Evolutionary conservation across 176 grass and related monocot genomes (phyloP), one percentile per base, ranked within the genome.

Genomic region (Panicum miliaceum): DNA sequence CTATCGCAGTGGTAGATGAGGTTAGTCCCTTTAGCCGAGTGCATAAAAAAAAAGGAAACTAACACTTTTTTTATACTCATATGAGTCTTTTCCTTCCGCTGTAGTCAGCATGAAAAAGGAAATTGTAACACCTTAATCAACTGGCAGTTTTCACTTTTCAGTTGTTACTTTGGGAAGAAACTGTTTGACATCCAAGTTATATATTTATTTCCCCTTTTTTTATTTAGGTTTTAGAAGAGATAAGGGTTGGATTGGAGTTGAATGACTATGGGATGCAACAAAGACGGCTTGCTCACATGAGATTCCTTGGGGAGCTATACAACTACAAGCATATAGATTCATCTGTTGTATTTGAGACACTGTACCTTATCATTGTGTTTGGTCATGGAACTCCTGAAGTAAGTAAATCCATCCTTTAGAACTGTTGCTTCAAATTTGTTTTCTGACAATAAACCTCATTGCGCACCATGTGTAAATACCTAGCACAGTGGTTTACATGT

Each of bases 191-290:
- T 89, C 50, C 61, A 64, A 42, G 23, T 78, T 73, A 53, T 87
- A 77, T 87, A 19, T 84, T 79, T 88, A 64, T 82, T 48, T 73
- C 8, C 16, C 23, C 48, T 62, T 88, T 67, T 67, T 58, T 51
- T 14, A 71, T 90, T 90, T 82, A 99, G 97, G 97, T 99, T 71
- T 77, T 99, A 81, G 93, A 99, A 87, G 97, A 99, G 88, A 94
- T 94, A 82, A 90, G 97, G 81, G 61, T 91, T 83, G 93, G 97
- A 27, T 64, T 99, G 78, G 97, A 99, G 85, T 69, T 99, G 81
- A 96, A 99, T 87, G 91, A 96, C 88, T 99, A 96, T 81, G 90
- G 85, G 75, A 99, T 92, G 97, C 97, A 99, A 81, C 93, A 96
- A 83, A 90, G 77, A 54, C 87, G 84, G 50, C 93, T 99, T 75